Evolutionary conservation across 768 basidiomycete genomes (phyloP).

Genomic region (Aureoboletus auriporus): DNA sequence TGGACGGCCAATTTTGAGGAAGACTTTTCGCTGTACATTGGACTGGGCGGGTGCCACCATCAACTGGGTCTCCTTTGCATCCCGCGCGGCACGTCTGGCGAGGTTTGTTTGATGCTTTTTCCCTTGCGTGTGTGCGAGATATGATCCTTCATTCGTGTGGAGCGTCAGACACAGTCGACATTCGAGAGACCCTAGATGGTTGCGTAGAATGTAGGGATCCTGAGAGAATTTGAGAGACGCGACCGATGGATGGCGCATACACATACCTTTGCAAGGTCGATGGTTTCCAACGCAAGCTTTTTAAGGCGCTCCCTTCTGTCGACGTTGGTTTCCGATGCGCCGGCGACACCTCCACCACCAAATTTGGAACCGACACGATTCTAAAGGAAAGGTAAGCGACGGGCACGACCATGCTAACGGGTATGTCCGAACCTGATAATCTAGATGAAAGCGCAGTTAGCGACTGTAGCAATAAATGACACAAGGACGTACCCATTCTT

Average conservation of each 20-base stretch:
- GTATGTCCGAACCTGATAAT: slow-evolving; percentile 58
- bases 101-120: slow-evolving; percentile 99
- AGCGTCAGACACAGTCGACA: slow-evolving; percentile 96
- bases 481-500: slow-evolving; percentile 30
- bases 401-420: background rate
- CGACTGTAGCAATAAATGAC: background rate
- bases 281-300: slow-evolving; percentile 95
- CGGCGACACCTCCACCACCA: slow-evolving; percentile 93
- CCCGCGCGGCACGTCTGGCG: slow-evolving; percentile 93
- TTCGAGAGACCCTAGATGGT: slow-evolving; percentile 97
- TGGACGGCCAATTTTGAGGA: slow-evolving; percentile 95
- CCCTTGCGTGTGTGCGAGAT: slow-evolving; percentile 98
- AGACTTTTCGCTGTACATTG: slow-evolving; percentile 85
- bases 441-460: slow-evolving; percentile 32
- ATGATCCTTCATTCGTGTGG: slow-evolving; percentile 99
- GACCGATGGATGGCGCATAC: background rate
- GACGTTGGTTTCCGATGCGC: slow-evolving; percentile 91
- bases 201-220: slow-evolving; percentile 99
- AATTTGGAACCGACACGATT: slow-evolving; percentile 96
- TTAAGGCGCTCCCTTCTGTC: slow-evolving; percentile 91
- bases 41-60: slow-evolving; percentile 83
- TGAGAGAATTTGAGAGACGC: slow-evolving; percentile 27
- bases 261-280: slow-evolving; percentile 91
- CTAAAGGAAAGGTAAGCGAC: slow-evolving; percentile 35
- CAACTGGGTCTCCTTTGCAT: slow-evolving; percentile 89